Base-by-base conservation (phyloP, 305 asterid genomes). In the Fraxinus velutina region DNA sequence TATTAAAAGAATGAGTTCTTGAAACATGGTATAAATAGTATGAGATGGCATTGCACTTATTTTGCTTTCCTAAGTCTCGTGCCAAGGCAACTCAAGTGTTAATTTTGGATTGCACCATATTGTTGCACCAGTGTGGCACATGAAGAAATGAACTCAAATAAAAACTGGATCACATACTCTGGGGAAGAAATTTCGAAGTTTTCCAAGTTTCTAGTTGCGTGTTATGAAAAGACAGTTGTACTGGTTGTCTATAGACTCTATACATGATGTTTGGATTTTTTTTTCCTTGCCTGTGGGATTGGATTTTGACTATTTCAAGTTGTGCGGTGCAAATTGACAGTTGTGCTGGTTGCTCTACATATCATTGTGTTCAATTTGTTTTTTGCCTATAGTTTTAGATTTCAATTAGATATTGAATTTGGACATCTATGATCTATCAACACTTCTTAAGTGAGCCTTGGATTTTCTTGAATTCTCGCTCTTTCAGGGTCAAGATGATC, bases 401-500 rank as follows among this genome's bases (percentile, higher is more conserved):
- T 79, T 80, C 42, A n/a, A 77, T 75, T 42, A 1, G 55, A 52
- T 75, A 39, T 71, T 10, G 62, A 72, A 29, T 27, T 78, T 70
- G 44, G 52, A 42, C 52, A 10, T 42, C 52, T 42, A 42, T 42
- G 52, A 42, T 42, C 33, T 71, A 36, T 80, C 15, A 22, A 76
- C 70, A 32, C 64, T 75, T 36, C 60, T 30, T 29, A 29, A 30
- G 74, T 1, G 39, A 13, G 39, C 74, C 74, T 64, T 10, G 17
- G 12, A 64, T 64, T 77, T 71, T 78, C 66, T 78, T 52, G 68
- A 13, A 73, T 60, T 33, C 77, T 73, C 21, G 66, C 15, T 29
- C 75, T 87, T 82, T 80, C 90, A 94, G 98, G 93, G 97, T 84
- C 94, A 89, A 84, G 97, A 93, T 29, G 92, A 93, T 78, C 84